Base-by-base conservation (phyloP, 192 early-diverging fungal species). In the Coemansia umbellata region DNA sequence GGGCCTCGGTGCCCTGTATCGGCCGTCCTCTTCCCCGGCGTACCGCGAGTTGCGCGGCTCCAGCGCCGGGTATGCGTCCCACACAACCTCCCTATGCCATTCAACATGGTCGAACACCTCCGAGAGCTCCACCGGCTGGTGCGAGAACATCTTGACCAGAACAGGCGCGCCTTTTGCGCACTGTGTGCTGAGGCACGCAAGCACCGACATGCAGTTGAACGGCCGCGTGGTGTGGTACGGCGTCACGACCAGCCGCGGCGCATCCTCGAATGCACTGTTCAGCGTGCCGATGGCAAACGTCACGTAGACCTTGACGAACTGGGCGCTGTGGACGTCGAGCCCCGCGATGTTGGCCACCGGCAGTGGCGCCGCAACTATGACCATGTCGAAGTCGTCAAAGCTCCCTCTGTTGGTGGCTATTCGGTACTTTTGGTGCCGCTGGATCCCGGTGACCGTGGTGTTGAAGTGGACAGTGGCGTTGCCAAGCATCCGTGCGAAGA, bases 121-220 rank as follows among this genome's bases (percentile, higher is more conserved):
- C 3, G 8, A 9, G 18, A 66, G 35, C 23, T 50, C 55, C 27
- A 58, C 19, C 11, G 49, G 63, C 19, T 24, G 32, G 32, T 66
- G 55, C 37, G 63, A 66, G 18, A 66, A 66, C 7, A 66, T 52
- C 55, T 66, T 66, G 32, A 58, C 54, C 21, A 66, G 31, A 7
- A 58, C 63, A 0, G 50, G 40, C 2, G 55, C 49, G 7, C 53
- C 35, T 3, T 33, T 40, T 9, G 50, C 39, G 10, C 36, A n/a
- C 10, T 35, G 42, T 18, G 13, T 10, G 24, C 14, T 21, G 21
- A 66, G 50, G 23, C 63, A 66, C 4, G 63, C 63, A 11, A 66
- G 63, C 6, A 66, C 53, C 17, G 63, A 66, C 9, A 66, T 41
- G 37, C 63, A 66, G 40, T 66, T 66, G 53, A 66, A 66, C 24